phyloP scores from a whole-genome alignment of 306 rosid genomes.

The Glycyrrhiza uralensis region DNA sequence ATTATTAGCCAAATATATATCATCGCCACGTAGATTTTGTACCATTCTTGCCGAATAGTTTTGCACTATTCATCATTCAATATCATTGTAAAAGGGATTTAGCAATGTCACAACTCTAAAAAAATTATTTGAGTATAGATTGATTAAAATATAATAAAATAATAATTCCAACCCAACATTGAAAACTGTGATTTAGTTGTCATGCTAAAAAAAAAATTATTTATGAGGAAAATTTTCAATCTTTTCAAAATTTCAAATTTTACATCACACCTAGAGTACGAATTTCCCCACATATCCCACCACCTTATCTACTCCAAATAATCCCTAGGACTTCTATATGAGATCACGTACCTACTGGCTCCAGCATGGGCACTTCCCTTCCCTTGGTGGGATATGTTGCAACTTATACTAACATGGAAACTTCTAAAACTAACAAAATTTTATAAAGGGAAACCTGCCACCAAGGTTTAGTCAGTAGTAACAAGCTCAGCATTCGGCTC shows the following conservation, averaged over 20 bases:
- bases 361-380: not conserved
- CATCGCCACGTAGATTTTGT: too few relatives aligned
- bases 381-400: not conserved
- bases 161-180: too few relatives aligned
- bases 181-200: too few relatives aligned
- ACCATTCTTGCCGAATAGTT: too few relatives aligned
- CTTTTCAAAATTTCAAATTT: not conserved
- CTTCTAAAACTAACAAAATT: not conserved
- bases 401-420: not conserved
- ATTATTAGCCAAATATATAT: too few relatives aligned
- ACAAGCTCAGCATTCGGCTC: conserved; percentile 3
- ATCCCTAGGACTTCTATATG: not conserved
- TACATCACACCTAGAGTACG: not conserved
- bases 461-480: not conserved
- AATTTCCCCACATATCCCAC: not conserved
- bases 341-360: not conserved
- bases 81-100: too few relatives aligned
- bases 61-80: too few relatives aligned
- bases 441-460: not conserved
- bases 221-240: too few relatives aligned
- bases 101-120: too few relatives aligned
- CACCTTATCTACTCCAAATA: not conserved
- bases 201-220: too few relatives aligned
- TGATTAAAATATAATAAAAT: too few relatives aligned
- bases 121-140: too few relatives aligned